These are phyloP conservation scores for Plasmodium gaboni DNA, from an alignment of 169 alveolate genomes.

Conservation along the genomic window DNA sequence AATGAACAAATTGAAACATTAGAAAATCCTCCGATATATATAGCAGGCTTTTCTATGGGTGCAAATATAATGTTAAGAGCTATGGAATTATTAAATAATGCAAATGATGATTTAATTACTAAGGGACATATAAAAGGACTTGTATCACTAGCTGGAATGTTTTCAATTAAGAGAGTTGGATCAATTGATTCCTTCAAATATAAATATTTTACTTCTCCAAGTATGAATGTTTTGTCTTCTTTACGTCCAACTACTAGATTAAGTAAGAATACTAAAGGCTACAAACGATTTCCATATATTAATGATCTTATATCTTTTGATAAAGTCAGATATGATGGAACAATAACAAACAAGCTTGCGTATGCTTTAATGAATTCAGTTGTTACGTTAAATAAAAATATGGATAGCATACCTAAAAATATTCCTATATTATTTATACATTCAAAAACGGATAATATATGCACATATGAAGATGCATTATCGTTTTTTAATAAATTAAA, in stretches of 20 bases:
- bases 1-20: neutral
- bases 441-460: neutral
- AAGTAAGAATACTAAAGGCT: neutral
- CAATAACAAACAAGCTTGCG: neutral
- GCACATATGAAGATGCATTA: neutral
- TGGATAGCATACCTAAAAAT: neutral
- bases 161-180: neutral
- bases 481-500: neutral
- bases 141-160: neutral
- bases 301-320: neutral
- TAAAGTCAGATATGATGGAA: neutral
- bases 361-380: neutral
- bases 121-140: neutral
- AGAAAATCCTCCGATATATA: neutral
- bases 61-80: neutral
- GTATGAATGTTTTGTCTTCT: neutral
- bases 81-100: neutral
- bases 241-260: neutral
- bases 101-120: neutral
- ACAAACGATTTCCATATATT: neutral
- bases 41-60: slow-evolving; percentile 4
- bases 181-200: neutral
- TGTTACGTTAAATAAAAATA: neutral
- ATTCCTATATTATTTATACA: slow-evolving; percentile 8
- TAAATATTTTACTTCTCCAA: neutral